Evolutionary conservation across 78 protist genomes (phyloP).

Genomic region (Dictyostelium intermedium): DNA sequence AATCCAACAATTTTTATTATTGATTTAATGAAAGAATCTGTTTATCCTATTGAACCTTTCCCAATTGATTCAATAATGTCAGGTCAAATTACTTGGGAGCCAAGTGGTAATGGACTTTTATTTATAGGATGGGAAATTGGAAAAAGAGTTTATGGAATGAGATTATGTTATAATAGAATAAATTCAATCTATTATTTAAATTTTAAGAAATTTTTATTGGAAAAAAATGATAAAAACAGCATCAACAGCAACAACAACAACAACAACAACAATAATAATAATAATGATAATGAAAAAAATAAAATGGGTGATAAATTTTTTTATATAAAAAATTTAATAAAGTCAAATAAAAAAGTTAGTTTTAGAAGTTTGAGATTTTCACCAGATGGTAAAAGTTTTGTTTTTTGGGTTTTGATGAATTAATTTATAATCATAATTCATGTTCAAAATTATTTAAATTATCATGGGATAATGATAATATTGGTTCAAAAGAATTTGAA

Average conservation of each 20-base stretch:
- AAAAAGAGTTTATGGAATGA: slow-evolving; percentile 37
- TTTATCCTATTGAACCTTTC: slow-evolving; percentile 17
- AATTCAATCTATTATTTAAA: slow-evolving; percentile 29
- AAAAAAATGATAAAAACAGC: background rate
- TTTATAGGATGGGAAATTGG: slow-evolving; percentile 50
- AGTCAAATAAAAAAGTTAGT: background rate
- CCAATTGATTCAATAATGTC: slow-evolving; percentile 19
- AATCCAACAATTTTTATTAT: slow-evolving; percentile 36
- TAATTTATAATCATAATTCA: slow-evolving; percentile 12
- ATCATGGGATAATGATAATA: background rate
- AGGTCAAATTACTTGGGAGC: slow-evolving; percentile 42
- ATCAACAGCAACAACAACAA: background rate
- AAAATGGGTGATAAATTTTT: background rate
- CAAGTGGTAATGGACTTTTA: slow-evolving; percentile 6
- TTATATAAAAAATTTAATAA: background rate
- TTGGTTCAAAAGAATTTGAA: background rate
- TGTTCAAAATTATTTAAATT: slow-evolving; percentile 16
- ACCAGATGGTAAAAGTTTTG: slow-evolving; percentile 32
- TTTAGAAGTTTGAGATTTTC: slow-evolving; percentile 51
- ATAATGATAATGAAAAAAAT: background rate
- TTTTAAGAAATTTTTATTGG: background rate
- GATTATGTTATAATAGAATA: slow-evolving; percentile 30
- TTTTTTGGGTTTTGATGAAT: slow-evolving; percentile 39
- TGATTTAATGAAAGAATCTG: slow-evolving; percentile 21
- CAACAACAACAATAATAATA: background rate